Evolutionary conservation across 106 monocot genomes (phyloP), one percentile per base, ranked within the genome.

Genomic region (Apostasia ramifera): DNA sequence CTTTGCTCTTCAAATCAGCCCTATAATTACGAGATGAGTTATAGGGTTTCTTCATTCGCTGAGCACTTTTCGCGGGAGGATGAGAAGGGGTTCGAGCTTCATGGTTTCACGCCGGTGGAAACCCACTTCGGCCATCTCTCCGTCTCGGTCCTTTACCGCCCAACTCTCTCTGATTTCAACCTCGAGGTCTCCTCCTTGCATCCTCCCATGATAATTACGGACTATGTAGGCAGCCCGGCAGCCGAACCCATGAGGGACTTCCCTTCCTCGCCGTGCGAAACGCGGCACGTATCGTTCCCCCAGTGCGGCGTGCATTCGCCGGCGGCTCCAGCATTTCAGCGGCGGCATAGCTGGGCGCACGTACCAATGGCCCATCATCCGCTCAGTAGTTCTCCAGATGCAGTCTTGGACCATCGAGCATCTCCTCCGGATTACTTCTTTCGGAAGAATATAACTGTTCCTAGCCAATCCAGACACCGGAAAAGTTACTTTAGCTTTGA

Each of bases 141-240:
- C 37, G 80, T 86, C 1, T 83, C 87, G 2, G 90, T 87, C 47
- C 61, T 69, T 11, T 99, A 93, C 70, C 76, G 87, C 1, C 75
- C 83, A 5, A 74, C 70, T 62, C 80, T 99, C 41, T 59, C 79
- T 2, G 79, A 80, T 6, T 90, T 99, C 76, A 76, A 81, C 59
- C 47, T 90, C 42, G 87, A 85, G 76, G 80, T 86, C 38, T 87
- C 85, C 1, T 81, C 90, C 1, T 74, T 87, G 13, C 44, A 77
- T 15, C 87, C 82, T 41, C 81, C 93, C 52, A 82, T 70, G 85
- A 85, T 99, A 49, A 99, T 99, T 39, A 6, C 75, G 3, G 90
- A 99, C 65, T 99, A 99, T 65, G 98, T 99, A 1, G 90, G 93
- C 11, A 92, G 92, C 73, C 97, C 97, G 5, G 87, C 87, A 6